These are phyloP conservation scores for Annona squamosa DNA, from an alignment of 164 flowering plant genomes.

Conservation along the genomic window DNA sequence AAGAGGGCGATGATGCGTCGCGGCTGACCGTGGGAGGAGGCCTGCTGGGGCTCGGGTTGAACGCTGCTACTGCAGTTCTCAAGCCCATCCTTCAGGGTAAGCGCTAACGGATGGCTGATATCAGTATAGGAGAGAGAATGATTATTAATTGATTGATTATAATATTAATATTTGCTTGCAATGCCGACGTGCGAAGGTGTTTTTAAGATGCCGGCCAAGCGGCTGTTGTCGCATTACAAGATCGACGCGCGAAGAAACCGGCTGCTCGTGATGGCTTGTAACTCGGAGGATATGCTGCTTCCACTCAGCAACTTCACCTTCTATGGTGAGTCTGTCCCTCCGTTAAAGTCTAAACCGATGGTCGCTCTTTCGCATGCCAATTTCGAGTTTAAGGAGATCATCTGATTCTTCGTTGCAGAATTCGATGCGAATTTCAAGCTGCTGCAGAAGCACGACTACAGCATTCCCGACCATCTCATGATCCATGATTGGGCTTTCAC, in stretches of 20 bases:
- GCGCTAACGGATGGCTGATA: slow-evolving; percentile 3
- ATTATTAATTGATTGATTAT: no score
- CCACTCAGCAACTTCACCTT: slow-evolving; percentile 77
- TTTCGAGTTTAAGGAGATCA: background rate
- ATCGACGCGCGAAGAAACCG: slow-evolving; percentile 50
- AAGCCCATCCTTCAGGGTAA: slow-evolving; percentile 77
- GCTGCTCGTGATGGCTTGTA: slow-evolving; percentile 62
- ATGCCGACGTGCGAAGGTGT: slow-evolving; percentile 39
- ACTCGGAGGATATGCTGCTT: slow-evolving; percentile 88
- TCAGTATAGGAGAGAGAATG: no score
- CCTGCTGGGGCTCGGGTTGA: slow-evolving; percentile 20
- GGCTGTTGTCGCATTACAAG: slow-evolving; percentile 82
- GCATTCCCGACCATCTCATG: slow-evolving; percentile 76
- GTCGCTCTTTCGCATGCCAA: no score
- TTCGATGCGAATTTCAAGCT: slow-evolving; percentile 61
- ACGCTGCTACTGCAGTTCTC: slow-evolving; percentile 53
- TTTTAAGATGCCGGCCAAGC: slow-evolving; percentile 81
- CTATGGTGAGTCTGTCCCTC: slow-evolving; percentile 38
- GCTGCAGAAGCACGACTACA: slow-evolving; percentile 48
- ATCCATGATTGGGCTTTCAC: slow-evolving; percentile 98
- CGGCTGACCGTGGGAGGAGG: background rate
- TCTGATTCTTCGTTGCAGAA: slow-evolving; percentile 34
- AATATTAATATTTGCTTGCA: background rate
- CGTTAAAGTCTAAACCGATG: no score
- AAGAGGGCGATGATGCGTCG: slow-evolving; percentile 8